phyloP scores from a whole-genome alignment of 805 yeast species.

The Starmerella etchellsii region DNA sequence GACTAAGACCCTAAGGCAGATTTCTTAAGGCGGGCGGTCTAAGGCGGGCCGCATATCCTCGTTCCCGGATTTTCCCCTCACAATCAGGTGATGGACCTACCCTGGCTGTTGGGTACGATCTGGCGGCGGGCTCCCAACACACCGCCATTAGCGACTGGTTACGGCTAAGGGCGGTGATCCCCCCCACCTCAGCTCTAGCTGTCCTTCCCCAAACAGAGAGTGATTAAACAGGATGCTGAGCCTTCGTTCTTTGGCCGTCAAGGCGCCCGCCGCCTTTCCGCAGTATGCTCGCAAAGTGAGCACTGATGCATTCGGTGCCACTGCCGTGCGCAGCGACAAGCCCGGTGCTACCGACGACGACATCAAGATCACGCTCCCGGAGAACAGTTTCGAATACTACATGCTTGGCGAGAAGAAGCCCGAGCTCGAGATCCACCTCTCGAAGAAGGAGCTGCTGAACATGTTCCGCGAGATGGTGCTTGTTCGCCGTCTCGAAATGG shows the following conservation, averaged over 20 bases:
- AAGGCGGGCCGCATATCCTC: no score
- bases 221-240: no score
- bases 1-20: no score
- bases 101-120: no score
- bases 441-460: constrained; percentile 65
- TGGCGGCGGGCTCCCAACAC: no score
- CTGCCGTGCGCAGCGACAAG: constrained; percentile 15
- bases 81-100: no score
- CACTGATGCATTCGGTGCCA: constrained; percentile 17
- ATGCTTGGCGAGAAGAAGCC: constrained; percentile 55
- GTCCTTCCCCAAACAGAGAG: no score
- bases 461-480: constrained; percentile 95
- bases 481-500: constrained; percentile 93
- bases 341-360: constrained; percentile 15
- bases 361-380: constrained; percentile 42
- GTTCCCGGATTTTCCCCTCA: no score
- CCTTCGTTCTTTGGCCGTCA: constrained; percentile 7
- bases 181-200: no score
- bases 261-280: constrained; percentile 2
- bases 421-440: constrained; percentile 57
- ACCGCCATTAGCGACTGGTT: no score
- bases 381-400: constrained; percentile 74
- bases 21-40: no score
- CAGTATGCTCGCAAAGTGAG: constrained; percentile 8
- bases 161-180: no score